These are phyloP conservation scores for Solanum megistacrolobum DNA, from an alignment of 257 asterid species.

Conservation along the genomic window DNA sequence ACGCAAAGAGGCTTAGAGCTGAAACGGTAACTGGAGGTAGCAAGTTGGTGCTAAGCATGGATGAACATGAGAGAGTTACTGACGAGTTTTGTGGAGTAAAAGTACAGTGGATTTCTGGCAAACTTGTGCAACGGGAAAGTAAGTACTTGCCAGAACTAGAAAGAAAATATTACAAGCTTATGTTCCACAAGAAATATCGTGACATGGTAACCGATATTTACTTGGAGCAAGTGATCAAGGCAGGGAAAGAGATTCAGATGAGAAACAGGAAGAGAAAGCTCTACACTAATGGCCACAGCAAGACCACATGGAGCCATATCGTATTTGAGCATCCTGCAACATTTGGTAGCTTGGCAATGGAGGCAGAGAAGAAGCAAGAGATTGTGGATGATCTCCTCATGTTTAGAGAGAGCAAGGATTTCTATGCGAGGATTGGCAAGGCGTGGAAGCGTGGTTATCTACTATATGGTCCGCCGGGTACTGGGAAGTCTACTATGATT, in stretches of 20 bases:
- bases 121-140: neutral
- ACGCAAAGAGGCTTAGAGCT: slow-evolving; percentile 38
- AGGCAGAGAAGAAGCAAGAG: slow-evolving; percentile 2
- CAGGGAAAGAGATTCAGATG: slow-evolving; percentile 8
- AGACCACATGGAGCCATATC: slow-evolving; percentile 13
- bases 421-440: slow-evolving; percentile 5
- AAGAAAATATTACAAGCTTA: slow-evolving; percentile 10
- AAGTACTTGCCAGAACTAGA: slow-evolving; percentile 2
- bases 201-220: slow-evolving; percentile 4
- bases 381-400: slow-evolving; percentile 12
- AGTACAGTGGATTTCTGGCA: slow-evolving; percentile 32
- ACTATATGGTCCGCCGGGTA: slow-evolving; percentile 13
- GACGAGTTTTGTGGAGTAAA: slow-evolving; percentile 28
- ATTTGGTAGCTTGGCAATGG: slow-evolving; percentile 14
- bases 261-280: slow-evolving; percentile 17
- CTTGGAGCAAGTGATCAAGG: slow-evolving; percentile 19
- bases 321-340: slow-evolving; percentile 19
- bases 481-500: slow-evolving; percentile 20
- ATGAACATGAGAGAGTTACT: slow-evolving; percentile 24
- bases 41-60: slow-evolving; percentile 39
- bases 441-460: neutral
- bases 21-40: slow-evolving; percentile 20
- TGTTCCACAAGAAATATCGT: slow-evolving; percentile 16
- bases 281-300: slow-evolving; percentile 9
- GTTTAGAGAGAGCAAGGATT: slow-evolving; percentile 7